Conservation (phyloP, 2,329 filamentous ascomycete species). For the Ophiostoma pallidulum region DNA sequence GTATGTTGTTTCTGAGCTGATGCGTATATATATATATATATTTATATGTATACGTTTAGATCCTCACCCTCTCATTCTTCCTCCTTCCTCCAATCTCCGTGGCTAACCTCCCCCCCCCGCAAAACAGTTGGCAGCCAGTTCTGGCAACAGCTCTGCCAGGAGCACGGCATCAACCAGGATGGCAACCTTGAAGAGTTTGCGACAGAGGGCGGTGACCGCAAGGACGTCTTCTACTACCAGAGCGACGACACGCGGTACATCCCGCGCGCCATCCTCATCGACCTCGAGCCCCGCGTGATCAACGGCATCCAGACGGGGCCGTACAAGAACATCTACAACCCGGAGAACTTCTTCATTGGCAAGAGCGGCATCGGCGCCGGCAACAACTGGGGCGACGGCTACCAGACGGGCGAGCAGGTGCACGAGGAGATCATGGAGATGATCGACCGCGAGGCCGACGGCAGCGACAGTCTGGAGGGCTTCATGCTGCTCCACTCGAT, state of each 20-base stretch:
- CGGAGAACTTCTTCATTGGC: constrained; percentile 96
- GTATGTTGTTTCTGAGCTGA: too few species aligned
- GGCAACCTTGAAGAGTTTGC: constrained; percentile 97
- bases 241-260: constrained; percentile 99
- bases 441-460: constrained; percentile 97
- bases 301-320: constrained; percentile 86
- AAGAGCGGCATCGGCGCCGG: constrained; percentile 89
- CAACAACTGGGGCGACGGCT: constrained; percentile 98
- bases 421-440: constrained; percentile 98
- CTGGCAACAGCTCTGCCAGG: constrained; percentile 97
- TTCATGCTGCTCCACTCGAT: constrained; percentile 99
- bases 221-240: constrained; percentile 99
- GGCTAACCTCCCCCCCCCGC: too few species aligned
- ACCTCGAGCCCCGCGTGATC: constrained; percentile 87
- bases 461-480: constrained; percentile 93
- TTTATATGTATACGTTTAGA: too few species aligned
- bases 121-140: constrained; percentile 83
- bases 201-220: constrained; percentile 92
- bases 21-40: too few species aligned
- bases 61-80: too few species aligned
- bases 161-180: constrained; percentile 96
- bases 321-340: constrained; percentile 99
- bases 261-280: constrained; percentile 86
- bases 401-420: constrained; percentile 82
- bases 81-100: neutral